Conservation (phyloP, 331 rosid genomes). For the Pyrus hybrid region DNA sequence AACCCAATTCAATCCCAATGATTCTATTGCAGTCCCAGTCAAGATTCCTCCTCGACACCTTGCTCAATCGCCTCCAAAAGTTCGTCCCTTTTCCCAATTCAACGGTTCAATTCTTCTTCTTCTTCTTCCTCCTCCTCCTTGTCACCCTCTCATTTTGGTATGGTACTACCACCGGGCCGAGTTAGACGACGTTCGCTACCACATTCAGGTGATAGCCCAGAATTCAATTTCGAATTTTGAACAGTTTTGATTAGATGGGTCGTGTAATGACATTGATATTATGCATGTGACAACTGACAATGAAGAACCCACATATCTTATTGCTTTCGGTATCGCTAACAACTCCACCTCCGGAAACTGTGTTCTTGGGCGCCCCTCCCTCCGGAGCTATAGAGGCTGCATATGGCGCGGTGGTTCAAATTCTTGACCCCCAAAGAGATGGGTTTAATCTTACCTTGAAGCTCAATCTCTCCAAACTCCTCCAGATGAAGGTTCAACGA, state of each 20-base stretch:
- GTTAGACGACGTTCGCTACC: constrained; percentile 89
- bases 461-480: constrained; percentile 77
- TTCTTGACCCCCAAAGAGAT: constrained; percentile 96
- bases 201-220: constrained; percentile 55
- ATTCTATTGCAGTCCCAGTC: constrained; percentile 88
- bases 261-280: not conserved
- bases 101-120: not conserved
- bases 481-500: constrained; percentile 66
- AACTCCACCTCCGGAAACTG: constrained; percentile 79
- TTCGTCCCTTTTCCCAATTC: constrained; percentile 13
- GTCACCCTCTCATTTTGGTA: constrained; percentile 5
- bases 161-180: constrained; percentile 77
- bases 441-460: constrained; percentile 91
- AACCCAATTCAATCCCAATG: constrained; percentile 30
- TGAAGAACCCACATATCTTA: constrained; percentile 62
- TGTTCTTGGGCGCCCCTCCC: constrained; percentile 68
- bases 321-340: constrained; percentile 75
- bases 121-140: not conserved
- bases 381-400: constrained; percentile 85
- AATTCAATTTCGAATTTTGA: not conserved
- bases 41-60: constrained; percentile 76
- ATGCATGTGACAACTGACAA: constrained; percentile 72
- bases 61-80: constrained; percentile 72
- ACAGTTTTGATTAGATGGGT: not conserved
- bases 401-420: constrained; percentile 64